These are phyloP conservation scores for Globisporangium carolinianum DNA, from an alignment of 352 stramenopile species.

Conservation along the genomic window DNA sequence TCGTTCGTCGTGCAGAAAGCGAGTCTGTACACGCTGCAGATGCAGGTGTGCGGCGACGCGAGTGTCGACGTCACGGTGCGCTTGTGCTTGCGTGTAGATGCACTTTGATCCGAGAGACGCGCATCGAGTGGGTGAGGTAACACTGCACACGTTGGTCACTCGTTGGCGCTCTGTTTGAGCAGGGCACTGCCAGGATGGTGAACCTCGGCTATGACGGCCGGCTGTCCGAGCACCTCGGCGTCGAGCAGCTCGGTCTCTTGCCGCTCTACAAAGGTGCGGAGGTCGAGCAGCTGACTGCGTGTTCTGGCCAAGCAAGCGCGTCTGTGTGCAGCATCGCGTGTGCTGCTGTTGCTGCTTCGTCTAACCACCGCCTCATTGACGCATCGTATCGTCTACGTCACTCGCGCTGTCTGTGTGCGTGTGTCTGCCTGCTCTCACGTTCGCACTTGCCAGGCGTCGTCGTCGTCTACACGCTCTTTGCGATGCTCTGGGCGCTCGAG, in stretches of 20 bases:
- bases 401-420: background rate
- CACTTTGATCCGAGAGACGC: too few species aligned
- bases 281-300: background rate
- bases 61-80: conserved; percentile 42
- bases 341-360: too few species aligned
- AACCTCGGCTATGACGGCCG: conserved; percentile 44
- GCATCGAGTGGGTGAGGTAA: background rate
- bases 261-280: conserved; percentile 47
- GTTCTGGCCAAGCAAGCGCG: too few species aligned
- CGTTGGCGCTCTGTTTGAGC: background rate
- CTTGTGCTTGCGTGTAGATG: background rate
- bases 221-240: conserved; percentile 52
- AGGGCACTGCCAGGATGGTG: conserved; percentile 41
- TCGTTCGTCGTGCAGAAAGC: background rate
- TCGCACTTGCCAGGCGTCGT: conserved; percentile 24
- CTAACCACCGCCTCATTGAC: too few species aligned
- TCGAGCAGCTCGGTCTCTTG: conserved; percentile 50
- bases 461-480: conserved; percentile 29
- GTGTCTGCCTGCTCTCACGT: background rate
- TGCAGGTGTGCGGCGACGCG: conserved; percentile 43
- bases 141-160: background rate
- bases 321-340: too few species aligned
- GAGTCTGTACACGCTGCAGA: conserved; percentile 32
- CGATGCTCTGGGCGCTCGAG: conserved; percentile 43
- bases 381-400: too few species aligned